phyloP scores from a whole-genome alignment of 225 moss, liverwort and hornwort species.

The Bryum argenteum region DNA sequence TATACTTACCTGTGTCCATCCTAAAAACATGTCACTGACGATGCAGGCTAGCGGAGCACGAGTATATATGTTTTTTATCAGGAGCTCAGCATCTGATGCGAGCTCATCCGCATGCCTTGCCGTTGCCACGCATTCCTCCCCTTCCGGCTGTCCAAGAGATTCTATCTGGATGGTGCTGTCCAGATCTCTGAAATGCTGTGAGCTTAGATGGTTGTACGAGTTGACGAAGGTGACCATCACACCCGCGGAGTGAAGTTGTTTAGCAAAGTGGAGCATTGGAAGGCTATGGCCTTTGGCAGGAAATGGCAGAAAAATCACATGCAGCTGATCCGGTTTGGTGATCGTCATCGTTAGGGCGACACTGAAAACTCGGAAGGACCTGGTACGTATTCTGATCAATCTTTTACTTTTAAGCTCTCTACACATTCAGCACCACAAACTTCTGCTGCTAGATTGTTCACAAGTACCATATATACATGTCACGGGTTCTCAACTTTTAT shows the following conservation, averaged over 20 bases:
- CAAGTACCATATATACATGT: not conserved
- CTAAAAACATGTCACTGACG: slow-evolving; percentile 40
- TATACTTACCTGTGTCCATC: slow-evolving; percentile 36
- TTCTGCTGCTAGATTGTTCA: not conserved
- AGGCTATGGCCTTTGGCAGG: slow-evolving; percentile 52
- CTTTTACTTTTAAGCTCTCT: not conserved
- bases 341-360: slow-evolving; percentile 19
- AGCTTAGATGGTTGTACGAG: slow-evolving; percentile 31
- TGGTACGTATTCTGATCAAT: not conserved
- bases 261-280: slow-evolving; percentile 46
- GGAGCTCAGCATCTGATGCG: slow-evolving; percentile 13
- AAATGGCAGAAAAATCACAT: slow-evolving; percentile 41
- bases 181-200: slow-evolving; percentile 29
- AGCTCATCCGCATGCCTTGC: slow-evolving; percentile 17
- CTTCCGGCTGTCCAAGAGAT: slow-evolving; percentile 22
- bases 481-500: too few relatives aligned
- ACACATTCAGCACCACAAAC: not conserved
- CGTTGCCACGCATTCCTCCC: slow-evolving; percentile 13
- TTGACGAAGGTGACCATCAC: slow-evolving; percentile 45
- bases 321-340: slow-evolving; percentile 20
- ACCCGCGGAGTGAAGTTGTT: slow-evolving; percentile 34
- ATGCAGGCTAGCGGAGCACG: slow-evolving; percentile 32
- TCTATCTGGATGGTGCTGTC: slow-evolving; percentile 33
- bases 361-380: not conserved
- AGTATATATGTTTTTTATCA: slow-evolving; percentile 21